Conservation (phyloP, 768 basidiomycete species). For the Pulveroboletus sp. region DNA sequence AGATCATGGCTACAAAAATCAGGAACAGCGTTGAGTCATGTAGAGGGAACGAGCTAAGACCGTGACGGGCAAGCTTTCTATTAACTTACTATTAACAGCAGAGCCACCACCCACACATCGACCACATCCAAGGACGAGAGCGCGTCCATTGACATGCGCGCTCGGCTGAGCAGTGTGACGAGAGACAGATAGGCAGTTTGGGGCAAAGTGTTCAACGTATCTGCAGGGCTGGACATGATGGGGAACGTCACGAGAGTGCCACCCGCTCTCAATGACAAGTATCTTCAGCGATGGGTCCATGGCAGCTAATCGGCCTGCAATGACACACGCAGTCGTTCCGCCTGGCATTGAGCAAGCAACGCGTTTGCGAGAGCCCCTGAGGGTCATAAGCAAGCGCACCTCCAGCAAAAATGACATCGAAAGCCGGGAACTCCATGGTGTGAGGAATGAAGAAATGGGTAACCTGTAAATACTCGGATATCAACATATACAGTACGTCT, state of each 20-base stretch:
- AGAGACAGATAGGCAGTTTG: conserved; percentile 43
- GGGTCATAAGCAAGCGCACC: conserved; percentile 31
- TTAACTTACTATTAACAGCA: conserved; percentile 52
- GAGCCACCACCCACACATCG: conserved; percentile 63
- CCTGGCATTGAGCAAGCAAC: conserved; percentile 20
- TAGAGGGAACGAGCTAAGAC: not conserved
- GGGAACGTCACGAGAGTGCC: conserved; percentile 44
- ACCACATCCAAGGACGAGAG: conserved; percentile 41
- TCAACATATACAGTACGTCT: no score
- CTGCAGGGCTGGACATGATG: conserved; percentile 54
- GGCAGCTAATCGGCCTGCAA: conserved; percentile 48
- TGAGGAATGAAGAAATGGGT: no score
- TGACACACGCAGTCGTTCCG: conserved; percentile 56
- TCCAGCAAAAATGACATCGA: conserved; percentile 59
- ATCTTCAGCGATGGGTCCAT: conserved; percentile 56
- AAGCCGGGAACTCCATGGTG: conserved; percentile 17
- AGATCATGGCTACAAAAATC: conserved; percentile 41
- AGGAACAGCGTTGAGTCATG: not conserved
- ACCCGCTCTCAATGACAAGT: conserved; percentile 60
- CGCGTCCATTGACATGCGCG: conserved; percentile 44
- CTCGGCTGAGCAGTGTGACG: conserved; percentile 39
- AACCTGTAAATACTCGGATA: no score
- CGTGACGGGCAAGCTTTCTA: no score
- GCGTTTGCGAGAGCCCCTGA: no score
- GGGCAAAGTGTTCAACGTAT: conserved; percentile 41